A percentile compares a stretch with the other conserved stretches of the same genome.
Conservation (phyloP, 1,139 yeast genomes). For the Candida sanyaensis region DNA sequence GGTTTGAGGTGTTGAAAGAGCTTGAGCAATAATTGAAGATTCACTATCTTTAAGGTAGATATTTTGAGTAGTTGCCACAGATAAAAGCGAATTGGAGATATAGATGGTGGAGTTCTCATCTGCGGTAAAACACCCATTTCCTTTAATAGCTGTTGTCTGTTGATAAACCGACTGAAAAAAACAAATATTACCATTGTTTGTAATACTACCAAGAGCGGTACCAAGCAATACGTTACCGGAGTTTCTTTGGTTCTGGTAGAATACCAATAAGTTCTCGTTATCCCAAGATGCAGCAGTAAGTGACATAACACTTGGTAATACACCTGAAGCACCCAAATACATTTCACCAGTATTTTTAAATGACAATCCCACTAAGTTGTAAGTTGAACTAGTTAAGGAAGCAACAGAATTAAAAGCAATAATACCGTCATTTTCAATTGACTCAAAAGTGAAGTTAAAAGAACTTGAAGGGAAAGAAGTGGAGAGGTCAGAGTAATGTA, state of each 20-base stretch:
- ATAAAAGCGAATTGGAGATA: conserved; percentile 19
- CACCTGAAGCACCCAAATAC: conserved; percentile 28
- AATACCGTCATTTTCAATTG: conserved; percentile 23
- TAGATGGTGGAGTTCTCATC: conserved; percentile 23
- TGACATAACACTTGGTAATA: conserved; percentile 19
- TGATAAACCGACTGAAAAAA: conserved; percentile 23
- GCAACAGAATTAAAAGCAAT: conserved; percentile 23
- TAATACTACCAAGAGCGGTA: conserved; percentile 18
- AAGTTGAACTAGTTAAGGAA: conserved; percentile 21
- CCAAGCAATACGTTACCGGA: conserved; percentile 24
- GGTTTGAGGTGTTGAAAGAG: conserved; percentile 20
- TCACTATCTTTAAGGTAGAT: conserved; percentile 21
- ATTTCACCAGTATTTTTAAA: conserved; percentile 32
- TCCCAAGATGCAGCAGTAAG: conserved; percentile 23
- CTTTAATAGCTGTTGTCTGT: conserved; percentile 25
- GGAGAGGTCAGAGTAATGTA: conserved; percentile 13
- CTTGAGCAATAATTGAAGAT: conserved; percentile 23
- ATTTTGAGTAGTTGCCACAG: conserved; percentile 20
- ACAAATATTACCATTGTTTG: conserved; percentile 34
- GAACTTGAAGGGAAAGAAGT: conserved; percentile 14
- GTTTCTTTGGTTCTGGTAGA: conserved; percentile 22
- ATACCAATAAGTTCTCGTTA: conserved; percentile 29
- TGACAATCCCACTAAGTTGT: conserved; percentile 19
- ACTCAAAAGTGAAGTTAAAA: conserved; percentile 15
- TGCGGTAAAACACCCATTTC: conserved; percentile 31